Evolutionary conservation across 345 rosid genomes (phyloP).

Genomic region (Citrus inodora): DNA sequence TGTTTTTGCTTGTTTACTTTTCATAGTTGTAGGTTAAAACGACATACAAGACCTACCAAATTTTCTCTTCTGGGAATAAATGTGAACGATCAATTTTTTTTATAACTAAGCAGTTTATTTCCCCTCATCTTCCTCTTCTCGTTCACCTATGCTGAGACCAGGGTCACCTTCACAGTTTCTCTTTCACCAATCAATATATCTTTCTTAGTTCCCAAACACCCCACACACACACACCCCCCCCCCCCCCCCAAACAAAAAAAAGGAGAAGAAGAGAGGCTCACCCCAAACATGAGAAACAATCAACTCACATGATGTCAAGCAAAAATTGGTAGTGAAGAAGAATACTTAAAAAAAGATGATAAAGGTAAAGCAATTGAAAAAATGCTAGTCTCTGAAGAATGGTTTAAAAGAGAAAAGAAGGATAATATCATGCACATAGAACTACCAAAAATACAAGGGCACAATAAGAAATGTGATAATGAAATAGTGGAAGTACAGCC

Average conservation of each 20-base stretch:
- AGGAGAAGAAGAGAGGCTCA: not conserved
- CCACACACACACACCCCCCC: accelerated
- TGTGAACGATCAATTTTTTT: not conserved
- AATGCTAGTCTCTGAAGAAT: too few relatives aligned
- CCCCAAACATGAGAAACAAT: not conserved
- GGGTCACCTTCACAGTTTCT: not conserved
- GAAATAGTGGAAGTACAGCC: not conserved
- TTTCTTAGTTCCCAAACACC: not conserved
- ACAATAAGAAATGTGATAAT: not conserved
- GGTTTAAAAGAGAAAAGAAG: not conserved
- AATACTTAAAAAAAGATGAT: too few relatives aligned
- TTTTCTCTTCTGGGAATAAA: not conserved
- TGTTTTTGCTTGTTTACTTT: not conserved
- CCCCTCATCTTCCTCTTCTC: not conserved
- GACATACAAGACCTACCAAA: not conserved
- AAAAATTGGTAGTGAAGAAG: not conserved
- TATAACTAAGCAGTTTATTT: not conserved
- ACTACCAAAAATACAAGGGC: not conserved
- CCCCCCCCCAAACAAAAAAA: too few relatives aligned
- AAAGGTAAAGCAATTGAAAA: too few relatives aligned
- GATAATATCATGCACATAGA: not conserved
- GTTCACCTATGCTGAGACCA: not conserved
- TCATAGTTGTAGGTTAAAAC: not conserved
- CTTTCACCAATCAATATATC: not conserved
- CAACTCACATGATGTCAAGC: not conserved